Evolutionary conservation across 371 early-diverging fungal genomes (phyloP), one percentile per base, ranked within the genome.

Genomic region (Mortierella sp.): DNA sequence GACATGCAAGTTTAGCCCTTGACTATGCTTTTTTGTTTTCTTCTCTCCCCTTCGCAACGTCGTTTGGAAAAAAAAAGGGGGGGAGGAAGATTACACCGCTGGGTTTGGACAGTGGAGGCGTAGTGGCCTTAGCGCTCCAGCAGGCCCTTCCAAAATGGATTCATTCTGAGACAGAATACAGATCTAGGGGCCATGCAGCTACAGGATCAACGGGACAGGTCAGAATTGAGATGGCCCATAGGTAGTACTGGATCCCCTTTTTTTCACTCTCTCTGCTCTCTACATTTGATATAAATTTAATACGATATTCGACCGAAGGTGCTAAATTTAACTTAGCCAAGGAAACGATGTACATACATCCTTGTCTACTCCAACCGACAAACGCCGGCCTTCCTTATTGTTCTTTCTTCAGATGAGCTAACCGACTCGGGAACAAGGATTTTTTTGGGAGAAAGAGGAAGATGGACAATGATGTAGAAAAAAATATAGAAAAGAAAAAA

Each of bases 151-250:
- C 10, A 10, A 39, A 39, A 39, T 39, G 39, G 39, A 49, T 54
- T 12, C 22, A 54, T 54, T 54, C 58, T 66, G 66, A 66, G n/a
- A n/a, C n/a, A n/a, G n/a, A n/a, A n/a, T 52, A 66, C 66, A 58
- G 22, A 57, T 40, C 57, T 58, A 66, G 66, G 66, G 66, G 66
- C 24, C 43, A 40, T 26, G 18, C 54, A 52, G 52, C 65, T 37
- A 65, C 22, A 62, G 43, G 62, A 62, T 62, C 62, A 62, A 62
- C 35, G 16, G 60, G 39, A 60, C 12, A 51, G 16, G 8, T 20
- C 5, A 51, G 22, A 51, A 51, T 16, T 51, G 51, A 51, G 22
- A 51, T 60, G 9, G 37, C n/a, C n/a, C n/a, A n/a, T n/a, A n/a
- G n/a, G n/a, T n/a, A n/a, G n/a, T n/a, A n/a, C n/a, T 28, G 37